phyloP scores from a whole-genome alignment of 176 grass and related monocot genomes.

The Aegilops umbellulata region DNA sequence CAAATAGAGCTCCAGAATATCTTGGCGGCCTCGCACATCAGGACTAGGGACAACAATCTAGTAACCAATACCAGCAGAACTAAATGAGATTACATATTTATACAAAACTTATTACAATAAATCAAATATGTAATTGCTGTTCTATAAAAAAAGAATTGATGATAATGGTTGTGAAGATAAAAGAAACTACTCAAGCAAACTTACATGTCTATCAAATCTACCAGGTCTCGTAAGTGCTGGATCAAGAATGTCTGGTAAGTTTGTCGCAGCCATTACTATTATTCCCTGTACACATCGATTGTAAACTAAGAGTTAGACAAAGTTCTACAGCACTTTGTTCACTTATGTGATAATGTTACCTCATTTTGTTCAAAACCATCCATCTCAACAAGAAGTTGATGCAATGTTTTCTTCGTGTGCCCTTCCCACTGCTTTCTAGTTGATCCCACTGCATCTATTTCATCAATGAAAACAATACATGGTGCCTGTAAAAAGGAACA shows the following conservation, averaged over 20 bases:
- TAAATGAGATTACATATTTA: neutral
- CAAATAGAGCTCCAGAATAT: slow-evolving; percentile 96
- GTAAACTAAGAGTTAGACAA: slow-evolving; percentile 6
- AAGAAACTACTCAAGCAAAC: slow-evolving; percentile 31
- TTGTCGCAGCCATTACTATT: slow-evolving; percentile 99
- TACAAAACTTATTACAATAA: neutral
- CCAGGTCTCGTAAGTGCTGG: slow-evolving; percentile 96
- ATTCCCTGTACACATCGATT: slow-evolving; percentile 68
- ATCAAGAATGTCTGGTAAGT: slow-evolving; percentile 97
- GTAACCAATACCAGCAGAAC: slow-evolving; percentile 19
- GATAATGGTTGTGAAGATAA: neutral
- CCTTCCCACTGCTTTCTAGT: slow-evolving; percentile 99
- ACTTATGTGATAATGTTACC: slow-evolving; percentile 42
- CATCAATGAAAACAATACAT: slow-evolving; percentile 99
- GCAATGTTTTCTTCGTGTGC: slow-evolving; percentile 97
- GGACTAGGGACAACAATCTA: slow-evolving; percentile 98
- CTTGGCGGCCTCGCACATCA: slow-evolving; percentile 81
- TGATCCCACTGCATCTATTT: slow-evolving; percentile 98
- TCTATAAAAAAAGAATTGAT: neutral
- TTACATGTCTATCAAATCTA: slow-evolving; percentile 99
- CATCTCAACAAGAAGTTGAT: slow-evolving; percentile 99
- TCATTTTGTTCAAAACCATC: slow-evolving; percentile 99
- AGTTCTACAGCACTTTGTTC: neutral
- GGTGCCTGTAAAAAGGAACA: slow-evolving; percentile 60
- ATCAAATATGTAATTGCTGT: neutral